Conservation (phyloP, 2,329 filamentous ascomycete species). For the Colletotrichum aenigma region DNA sequence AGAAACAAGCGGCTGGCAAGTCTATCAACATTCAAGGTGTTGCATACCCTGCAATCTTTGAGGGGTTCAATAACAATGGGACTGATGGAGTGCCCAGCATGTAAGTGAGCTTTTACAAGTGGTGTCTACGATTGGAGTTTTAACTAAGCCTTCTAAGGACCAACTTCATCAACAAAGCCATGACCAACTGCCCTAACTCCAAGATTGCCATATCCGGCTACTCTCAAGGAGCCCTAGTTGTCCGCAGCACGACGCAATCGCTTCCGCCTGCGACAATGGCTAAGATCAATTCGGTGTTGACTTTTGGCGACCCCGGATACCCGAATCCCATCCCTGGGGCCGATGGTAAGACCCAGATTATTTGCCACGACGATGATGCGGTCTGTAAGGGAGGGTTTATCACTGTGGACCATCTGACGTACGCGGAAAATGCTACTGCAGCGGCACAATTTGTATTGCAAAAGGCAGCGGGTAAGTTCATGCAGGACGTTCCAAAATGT, state of each 20-base stretch:
- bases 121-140: rapidly evolving
- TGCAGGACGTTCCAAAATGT: no score
- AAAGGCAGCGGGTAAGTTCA: no score
- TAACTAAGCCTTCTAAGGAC: constrained; percentile 31
- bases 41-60: constrained; percentile 29
- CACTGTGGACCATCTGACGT: constrained; percentile 31
- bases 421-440: constrained; percentile 24
- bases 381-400: constrained; percentile 31
- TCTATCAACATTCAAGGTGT: constrained; percentile 28
- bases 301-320: constrained; percentile 32
- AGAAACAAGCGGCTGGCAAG: background rate
- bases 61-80: constrained; percentile 27
- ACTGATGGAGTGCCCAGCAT: constrained; percentile 23
- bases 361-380: constrained; percentile 28
- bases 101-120: constrained; percentile 15
- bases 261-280: constrained; percentile 26
- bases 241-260: constrained; percentile 27
- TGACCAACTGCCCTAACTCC: constrained; percentile 26
- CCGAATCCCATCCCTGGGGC: constrained; percentile 22
- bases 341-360: constrained; percentile 21
- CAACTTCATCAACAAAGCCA: constrained; percentile 29
- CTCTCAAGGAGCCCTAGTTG: constrained; percentile 31
- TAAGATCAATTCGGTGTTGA: constrained; percentile 28
- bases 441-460: constrained; percentile 25
- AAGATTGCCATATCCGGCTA: constrained; percentile 29